phyloP scores from a whole-genome alignment of 805 yeast genomes.

The Lachancea cidri region DNA sequence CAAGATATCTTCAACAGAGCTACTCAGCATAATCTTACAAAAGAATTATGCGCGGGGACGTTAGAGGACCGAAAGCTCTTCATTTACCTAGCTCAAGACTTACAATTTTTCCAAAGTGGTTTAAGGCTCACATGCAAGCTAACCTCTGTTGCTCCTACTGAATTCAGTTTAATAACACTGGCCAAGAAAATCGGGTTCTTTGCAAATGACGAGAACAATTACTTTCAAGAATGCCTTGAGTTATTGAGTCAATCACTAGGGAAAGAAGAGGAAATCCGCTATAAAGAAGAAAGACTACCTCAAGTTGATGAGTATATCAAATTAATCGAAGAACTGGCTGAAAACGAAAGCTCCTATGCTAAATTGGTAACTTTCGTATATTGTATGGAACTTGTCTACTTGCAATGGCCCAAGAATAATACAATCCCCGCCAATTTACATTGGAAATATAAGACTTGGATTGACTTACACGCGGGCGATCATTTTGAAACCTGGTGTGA shows the following conservation, averaged over 20 bases:
- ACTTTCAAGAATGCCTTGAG: slow-evolving; percentile 36
- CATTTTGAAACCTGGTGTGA: slow-evolving; percentile 45
- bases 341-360: slow-evolving; percentile 22
- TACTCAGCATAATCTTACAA: slow-evolving; percentile 38
- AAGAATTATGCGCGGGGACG: slow-evolving; percentile 43
- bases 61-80: slow-evolving; percentile 39
- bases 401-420: slow-evolving; percentile 46
- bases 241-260: slow-evolving; percentile 18
- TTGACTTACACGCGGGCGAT: slow-evolving; percentile 45
- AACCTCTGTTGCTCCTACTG: slow-evolving; percentile 40
- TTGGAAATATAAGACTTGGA: slow-evolving; percentile 49
- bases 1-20: slow-evolving; percentile 27
- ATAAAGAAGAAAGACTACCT: slow-evolving; percentile 21
- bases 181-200: slow-evolving; percentile 50
- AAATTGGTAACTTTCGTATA: slow-evolving; percentile 41
- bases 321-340: slow-evolving; percentile 31
- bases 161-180: slow-evolving; percentile 35
- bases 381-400: slow-evolving; percentile 47
- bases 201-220: slow-evolving; percentile 44
- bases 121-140: slow-evolving; percentile 41
- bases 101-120: slow-evolving; percentile 42
- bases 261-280: slow-evolving; percentile 14
- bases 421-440: slow-evolving; percentile 31
- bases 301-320: slow-evolving; percentile 37
- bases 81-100: slow-evolving; percentile 45